Percentiles rank a stretch among this genome's conserved stretches.
These are phyloP conservation scores for Fusarium palustre DNA, from an alignment of 2,329 filamentous ascomycete species.

Conservation along the genomic window DNA sequence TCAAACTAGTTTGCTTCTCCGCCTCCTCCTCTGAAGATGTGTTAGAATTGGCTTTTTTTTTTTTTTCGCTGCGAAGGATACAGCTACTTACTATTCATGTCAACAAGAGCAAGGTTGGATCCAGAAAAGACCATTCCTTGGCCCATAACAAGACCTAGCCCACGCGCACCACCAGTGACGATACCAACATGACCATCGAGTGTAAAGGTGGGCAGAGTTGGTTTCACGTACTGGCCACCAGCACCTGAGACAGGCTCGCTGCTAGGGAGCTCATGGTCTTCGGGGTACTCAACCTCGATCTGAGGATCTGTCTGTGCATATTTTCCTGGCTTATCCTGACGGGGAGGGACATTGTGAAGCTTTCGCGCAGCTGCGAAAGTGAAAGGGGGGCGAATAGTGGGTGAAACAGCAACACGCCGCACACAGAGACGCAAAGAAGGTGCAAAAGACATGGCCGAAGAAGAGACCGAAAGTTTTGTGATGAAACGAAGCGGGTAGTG, in stretches of 20 bases:
- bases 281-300: slow-evolving; percentile 82
- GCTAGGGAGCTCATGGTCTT: slow-evolving; percentile 77
- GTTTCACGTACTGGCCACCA: slow-evolving; percentile 84
- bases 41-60: slow-evolving; percentile 30
- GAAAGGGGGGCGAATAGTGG: slow-evolving; percentile 41
- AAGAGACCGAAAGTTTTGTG: slow-evolving; percentile 3
- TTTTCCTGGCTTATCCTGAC: slow-evolving; percentile 65
- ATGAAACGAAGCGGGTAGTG: not conserved
- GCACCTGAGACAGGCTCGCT: slow-evolving; percentile 78
- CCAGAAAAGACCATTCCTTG: slow-evolving; percentile 91
- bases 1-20: slow-evolving; percentile 76
- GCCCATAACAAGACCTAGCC: slow-evolving; percentile 90
- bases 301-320: slow-evolving; percentile 84
- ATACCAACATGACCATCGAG: slow-evolving; percentile 85
- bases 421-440: slow-evolving; percentile 48
- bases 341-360: slow-evolving; percentile 51
- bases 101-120: slow-evolving; percentile 89
- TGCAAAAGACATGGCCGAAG: slow-evolving; percentile 38
- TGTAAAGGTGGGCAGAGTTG: slow-evolving; percentile 87
- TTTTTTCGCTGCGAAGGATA: not conserved
- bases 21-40: slow-evolving; percentile 80
- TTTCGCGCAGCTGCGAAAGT: slow-evolving; percentile 44
- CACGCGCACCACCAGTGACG: slow-evolving; percentile 90
- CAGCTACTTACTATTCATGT: slow-evolving; percentile 81
- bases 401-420: slow-evolving; percentile 43